Percentiles rank a stretch among this genome's conserved stretches.
These are phyloP conservation scores for Sclerotinia borealis DNA, from an alignment of 2,329 filamentous ascomycete species.

Conservation along the genomic window DNA sequence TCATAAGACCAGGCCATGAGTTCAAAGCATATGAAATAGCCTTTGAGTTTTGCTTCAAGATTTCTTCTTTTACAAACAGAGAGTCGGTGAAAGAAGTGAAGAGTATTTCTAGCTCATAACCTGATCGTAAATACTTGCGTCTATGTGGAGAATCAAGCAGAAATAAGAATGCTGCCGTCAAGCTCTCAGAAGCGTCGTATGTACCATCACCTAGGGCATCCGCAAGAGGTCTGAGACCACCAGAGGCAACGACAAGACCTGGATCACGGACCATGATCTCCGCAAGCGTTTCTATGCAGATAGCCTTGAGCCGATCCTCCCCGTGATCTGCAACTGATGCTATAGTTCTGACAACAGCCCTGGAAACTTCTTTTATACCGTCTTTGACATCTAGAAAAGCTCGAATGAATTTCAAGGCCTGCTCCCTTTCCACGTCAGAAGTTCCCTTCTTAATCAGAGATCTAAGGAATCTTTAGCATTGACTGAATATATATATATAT, in stretches of 20 bases:
- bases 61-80: conserved; percentile 49
- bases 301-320: conserved; percentile 69
- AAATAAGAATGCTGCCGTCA: conserved; percentile 83
- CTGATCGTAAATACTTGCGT: conserved; percentile 76
- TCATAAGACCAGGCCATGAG: conserved; percentile 89
- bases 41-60: conserved; percentile 79
- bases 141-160: conserved; percentile 78
- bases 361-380: conserved; percentile 80
- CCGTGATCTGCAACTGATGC: conserved; percentile 80
- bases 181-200: conserved; percentile 86
- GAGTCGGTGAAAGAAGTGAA: conserved; percentile 94
- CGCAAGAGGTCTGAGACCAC: conserved; percentile 80
- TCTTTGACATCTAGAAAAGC: conserved; percentile 95
- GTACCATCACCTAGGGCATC: conserved; percentile 85
- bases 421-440: conserved; percentile 93
- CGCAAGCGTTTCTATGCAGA: conserved; percentile 86
- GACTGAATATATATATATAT: no score
- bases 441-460: conserved; percentile 95
- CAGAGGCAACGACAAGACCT: conserved; percentile 70
- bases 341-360: conserved; percentile 80
- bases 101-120: conserved; percentile 80
- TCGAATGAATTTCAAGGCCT: conserved; percentile 92
- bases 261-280: conserved; percentile 89
- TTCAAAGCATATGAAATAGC: conserved; percentile 89
- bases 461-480: conserved; percentile 33